These are phyloP conservation scores for Abelmoschus esculentus DNA, from an alignment of 345 rosid species.

Conservation along the genomic window DNA sequence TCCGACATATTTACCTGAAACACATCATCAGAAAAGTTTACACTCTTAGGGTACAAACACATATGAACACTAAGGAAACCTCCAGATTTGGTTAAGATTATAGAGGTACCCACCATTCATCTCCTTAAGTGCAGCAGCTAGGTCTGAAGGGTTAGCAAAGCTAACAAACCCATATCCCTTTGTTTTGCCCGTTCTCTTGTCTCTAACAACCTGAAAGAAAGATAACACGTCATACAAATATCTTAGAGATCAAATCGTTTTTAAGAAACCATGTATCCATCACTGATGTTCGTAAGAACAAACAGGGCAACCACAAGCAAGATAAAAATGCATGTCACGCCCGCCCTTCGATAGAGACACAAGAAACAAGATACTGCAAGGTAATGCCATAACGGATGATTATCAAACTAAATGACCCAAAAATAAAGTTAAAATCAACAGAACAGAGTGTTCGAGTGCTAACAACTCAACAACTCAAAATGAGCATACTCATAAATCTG, in stretches of 20 bases:
- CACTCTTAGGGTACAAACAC: too few species aligned
- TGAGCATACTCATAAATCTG: not conserved
- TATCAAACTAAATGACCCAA: not conserved
- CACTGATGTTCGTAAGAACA: too few species aligned
- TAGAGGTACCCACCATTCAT: slow-evolving; percentile 63
- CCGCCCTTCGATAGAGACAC: too few species aligned
- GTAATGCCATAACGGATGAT: not conserved
- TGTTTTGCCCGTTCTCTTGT: slow-evolving; percentile 90
- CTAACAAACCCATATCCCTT: slow-evolving; percentile 97
- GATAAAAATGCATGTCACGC: not conserved
- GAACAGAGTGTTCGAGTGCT: not conserved
- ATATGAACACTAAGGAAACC: not conserved
- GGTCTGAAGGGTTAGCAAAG: slow-evolving; percentile 77
- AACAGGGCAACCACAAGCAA: slow-evolving; percentile 3
- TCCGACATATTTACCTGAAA: slow-evolving; percentile 91
- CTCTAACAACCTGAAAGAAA: slow-evolving; percentile 71
- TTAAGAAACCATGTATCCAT: not conserved
- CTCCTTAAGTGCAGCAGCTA: slow-evolving; percentile 84
- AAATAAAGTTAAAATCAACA: not conserved
- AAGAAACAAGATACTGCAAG: not conserved
- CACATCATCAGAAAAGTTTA: not conserved
- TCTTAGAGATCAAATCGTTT: not conserved
- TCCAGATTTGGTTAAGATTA: not conserved
- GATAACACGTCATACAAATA: not conserved
- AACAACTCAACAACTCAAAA: not conserved